Evolutionary conservation across 2,329 filamentous ascomycete genomes (phyloP).

Genomic region (Monilinia fructigena): DNA sequence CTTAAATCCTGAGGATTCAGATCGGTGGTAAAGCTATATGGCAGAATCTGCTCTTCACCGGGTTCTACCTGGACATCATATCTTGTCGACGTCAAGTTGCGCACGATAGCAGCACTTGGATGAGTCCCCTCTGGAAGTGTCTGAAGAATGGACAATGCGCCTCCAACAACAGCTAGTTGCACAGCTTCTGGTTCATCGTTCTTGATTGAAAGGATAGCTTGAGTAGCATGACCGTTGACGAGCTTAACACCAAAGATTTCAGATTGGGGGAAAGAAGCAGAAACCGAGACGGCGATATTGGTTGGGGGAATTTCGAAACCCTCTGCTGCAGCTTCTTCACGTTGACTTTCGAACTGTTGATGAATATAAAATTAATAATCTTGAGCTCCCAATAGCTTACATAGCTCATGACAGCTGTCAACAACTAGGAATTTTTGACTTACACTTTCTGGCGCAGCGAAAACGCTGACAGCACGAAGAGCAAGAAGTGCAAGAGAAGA

Average conservation of each 20-base stretch:
- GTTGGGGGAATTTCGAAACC: constrained; percentile 36
- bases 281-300: constrained; percentile 63
- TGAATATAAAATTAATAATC: constrained; percentile 9
- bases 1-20: constrained; percentile 88
- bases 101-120: constrained; percentile 59
- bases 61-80: constrained; percentile 74
- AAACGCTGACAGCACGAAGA: constrained; percentile 63
- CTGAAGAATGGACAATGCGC: constrained; percentile 63
- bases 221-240: constrained; percentile 85
- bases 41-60: constrained; percentile 72
- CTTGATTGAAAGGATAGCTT: constrained; percentile 75
- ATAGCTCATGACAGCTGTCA: constrained; percentile 18
- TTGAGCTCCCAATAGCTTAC: constrained; percentile 18
- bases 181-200: constrained; percentile 81
- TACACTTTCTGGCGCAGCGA: constrained; percentile 58
- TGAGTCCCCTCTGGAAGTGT: constrained; percentile 50
- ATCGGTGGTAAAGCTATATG: constrained; percentile 84
- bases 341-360: constrained; percentile 25
- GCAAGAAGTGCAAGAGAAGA: constrained; percentile 71
- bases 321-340: constrained; percentile 32
- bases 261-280: constrained; percentile 62
- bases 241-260: constrained; percentile 89
- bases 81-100: constrained; percentile 77
- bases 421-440: constrained; percentile 39
- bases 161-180: constrained; percentile 72